phyloP scores from a whole-genome alignment of 306 rosid species.

The Gillenia trifoliata region DNA sequence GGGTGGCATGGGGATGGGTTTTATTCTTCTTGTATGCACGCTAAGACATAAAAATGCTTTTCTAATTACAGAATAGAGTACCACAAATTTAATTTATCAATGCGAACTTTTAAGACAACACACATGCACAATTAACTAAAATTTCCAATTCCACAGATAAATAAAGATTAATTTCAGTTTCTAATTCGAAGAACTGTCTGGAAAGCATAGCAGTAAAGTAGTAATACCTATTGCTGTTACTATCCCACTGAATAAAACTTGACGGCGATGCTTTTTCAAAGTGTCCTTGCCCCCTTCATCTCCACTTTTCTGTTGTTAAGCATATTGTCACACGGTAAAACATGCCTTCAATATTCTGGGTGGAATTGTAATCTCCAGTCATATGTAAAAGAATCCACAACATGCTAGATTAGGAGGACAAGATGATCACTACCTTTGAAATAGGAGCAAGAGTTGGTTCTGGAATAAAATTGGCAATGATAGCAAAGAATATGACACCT shows the following conservation, averaged over 20 bases:
- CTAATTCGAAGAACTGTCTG: slow-evolving; percentile 1
- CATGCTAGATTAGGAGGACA: slow-evolving; percentile 12
- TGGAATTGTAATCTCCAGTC: slow-evolving; percentile 19
- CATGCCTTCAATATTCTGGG: slow-evolving; percentile 12
- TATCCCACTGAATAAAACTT: slow-evolving; percentile 86
- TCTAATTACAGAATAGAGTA: not conserved
- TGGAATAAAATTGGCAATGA: slow-evolving; percentile 76
- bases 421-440: slow-evolving; percentile 52
- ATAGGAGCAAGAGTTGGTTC: slow-evolving; percentile 74
- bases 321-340: slow-evolving; percentile 37
- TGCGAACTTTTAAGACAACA: not conserved
- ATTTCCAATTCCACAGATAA: not conserved
- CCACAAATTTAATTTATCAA: not conserved
- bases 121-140: not conserved
- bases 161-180: not conserved
- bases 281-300: slow-evolving; percentile 87
- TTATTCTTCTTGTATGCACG: not conserved
- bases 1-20: not conserved
- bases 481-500: slow-evolving; percentile 84
- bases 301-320: slow-evolving; percentile 57
- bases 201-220: slow-evolving; percentile 15
- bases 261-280: slow-evolving; percentile 86
- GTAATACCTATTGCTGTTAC: slow-evolving; percentile 83
- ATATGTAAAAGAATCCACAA: slow-evolving; percentile 6
- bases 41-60: not conserved